Base-by-base conservation (phyloP, 352 stramenopile species). In the Globisporangium carolinianum region DNA sequence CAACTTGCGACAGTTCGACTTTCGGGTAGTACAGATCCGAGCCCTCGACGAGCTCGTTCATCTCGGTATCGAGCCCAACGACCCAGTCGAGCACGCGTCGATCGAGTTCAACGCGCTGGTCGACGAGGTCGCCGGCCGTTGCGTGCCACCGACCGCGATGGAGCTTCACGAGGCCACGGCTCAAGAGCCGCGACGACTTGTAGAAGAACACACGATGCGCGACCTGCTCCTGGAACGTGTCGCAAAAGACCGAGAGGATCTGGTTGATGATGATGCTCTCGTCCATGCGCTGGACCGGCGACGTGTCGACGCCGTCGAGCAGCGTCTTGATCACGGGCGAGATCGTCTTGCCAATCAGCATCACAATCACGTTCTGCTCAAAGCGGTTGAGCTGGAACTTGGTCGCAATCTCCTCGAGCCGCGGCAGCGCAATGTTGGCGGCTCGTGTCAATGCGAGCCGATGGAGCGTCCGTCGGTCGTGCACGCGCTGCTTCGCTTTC, bases 181-280 rank as follows among this genome's bases (percentile, higher is more conserved):
- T 74, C 0, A 96, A 70, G 35, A 96, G 65, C 17, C 76, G 73
- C 36, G 83, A 89, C 14, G 80, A 92, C 73, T 94, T 94, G 81
- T 96, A 96, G 46, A 96, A 96, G 69, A 81, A 92, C 17, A 89
- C 76, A 46, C 86, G 82, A 55, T 94, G 82, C 10, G 80, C 80
- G 24, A 96, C 83, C 63, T 96, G 86, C 47, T 92, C 82, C 59
- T 92, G 79, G 60, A 96, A 96, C 8, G 80, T 91, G 56, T 96
- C 83, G 51, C 86, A 96, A 43, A 96, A 94, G 18, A 96, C 80
- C 41, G 77, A 88, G 47, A 96, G 55, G 53, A 94, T 87, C 65
- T 94, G 82, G 67, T 93, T 93, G 67, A 96, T 91, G 55, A 91
- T 94, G 61, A 93, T 89, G 60, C 80, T 91, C 61, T 94, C 84